Percentiles rank a stretch among this genome's conserved stretches.
Evolutionary conservation across 2,329 filamentous ascomycete species (phyloP).

Genomic region (Botryotinia calthae): DNA sequence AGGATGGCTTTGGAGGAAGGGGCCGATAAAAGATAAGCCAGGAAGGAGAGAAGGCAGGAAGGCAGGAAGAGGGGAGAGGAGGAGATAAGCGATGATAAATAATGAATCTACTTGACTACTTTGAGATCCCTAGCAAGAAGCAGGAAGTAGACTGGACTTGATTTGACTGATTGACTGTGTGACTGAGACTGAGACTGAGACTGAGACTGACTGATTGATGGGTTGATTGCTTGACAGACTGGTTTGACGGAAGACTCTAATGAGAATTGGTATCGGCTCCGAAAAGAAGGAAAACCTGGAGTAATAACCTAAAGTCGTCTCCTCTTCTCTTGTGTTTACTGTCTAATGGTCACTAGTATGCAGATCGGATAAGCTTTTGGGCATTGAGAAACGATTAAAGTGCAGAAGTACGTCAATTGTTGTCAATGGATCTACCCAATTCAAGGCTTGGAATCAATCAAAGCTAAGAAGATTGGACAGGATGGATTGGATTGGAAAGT

Average conservation of each 20-base stretch:
- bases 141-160: not conserved
- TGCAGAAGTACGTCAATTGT: slow-evolving; percentile 7
- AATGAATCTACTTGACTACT: not conserved
- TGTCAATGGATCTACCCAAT: slow-evolving; percentile 8
- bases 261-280: not conserved
- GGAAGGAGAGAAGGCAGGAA: not conserved
- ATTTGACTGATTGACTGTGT: not conserved
- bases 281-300: not conserved
- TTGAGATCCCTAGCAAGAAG: not conserved
- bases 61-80: not conserved
- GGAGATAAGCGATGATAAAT: slow-evolving; percentile 1
- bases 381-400: not conserved
- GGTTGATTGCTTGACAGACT: not conserved
- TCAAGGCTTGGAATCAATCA: not conserved
- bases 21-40: slow-evolving; percentile 1
- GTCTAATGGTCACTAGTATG: not conserved
- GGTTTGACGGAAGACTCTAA: not conserved
- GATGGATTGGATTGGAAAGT: not conserved
- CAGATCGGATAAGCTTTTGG: slow-evolving; percentile 12
- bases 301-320: not conserved
- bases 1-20: not conserved
- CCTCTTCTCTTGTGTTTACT: not conserved
- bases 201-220: not conserved
- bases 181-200: no score
- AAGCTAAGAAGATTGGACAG: not conserved